Evolutionary conservation across 2,329 filamentous ascomycete species (phyloP), one percentile per base, ranked within the genome.

Genomic region (Penicillium crustosum): DNA sequence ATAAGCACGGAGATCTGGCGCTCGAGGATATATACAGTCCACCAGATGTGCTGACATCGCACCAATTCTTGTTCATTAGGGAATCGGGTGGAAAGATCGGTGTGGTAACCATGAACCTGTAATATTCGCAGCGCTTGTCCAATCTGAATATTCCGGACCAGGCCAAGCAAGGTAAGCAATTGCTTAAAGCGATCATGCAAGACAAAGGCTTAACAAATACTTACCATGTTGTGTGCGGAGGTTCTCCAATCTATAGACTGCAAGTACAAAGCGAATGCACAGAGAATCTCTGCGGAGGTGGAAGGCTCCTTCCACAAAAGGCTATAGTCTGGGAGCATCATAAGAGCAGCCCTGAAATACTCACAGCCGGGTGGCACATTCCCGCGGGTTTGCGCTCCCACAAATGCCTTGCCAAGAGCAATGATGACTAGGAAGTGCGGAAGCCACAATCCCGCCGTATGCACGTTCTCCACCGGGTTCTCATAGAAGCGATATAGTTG

Each of bases 21-120:
- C 12, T 49, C 47, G 21, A 49, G 31, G 13, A 49, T n/a, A 49
- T 36, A 49, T 15, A 49, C 47, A n/a, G 47, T 49, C 47, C 47
- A 49, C 47, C 47, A 49, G 21, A 49, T 21, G 9, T 49, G 38
- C 21, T 49, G 47, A 17, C 33, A 49, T 35, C 47, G 29, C 21
- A 21, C 21, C 5, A 49, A 15, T 17, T 39, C 47, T 36, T 36
- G 29, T 8, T 36, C 9, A 33, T 49, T 25, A 2, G 29, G n/a
- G 31, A 15, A 25, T 13, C 47, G 33, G 13, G 47, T 23, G 13
- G 47, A 25, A 33, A 49, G 21, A 25, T 49, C 29, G 4, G 47
- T 49, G 6, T 49, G 47, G 23, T 49, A 49, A 13, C 47, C 47
- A 10, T 49, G 29, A 9, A 36, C 31, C 21, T 36, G 47, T 15